phyloP scores from a whole-genome alignment of 1,284 basidiomycete genomes.

The Ganoderma boninense region DNA sequence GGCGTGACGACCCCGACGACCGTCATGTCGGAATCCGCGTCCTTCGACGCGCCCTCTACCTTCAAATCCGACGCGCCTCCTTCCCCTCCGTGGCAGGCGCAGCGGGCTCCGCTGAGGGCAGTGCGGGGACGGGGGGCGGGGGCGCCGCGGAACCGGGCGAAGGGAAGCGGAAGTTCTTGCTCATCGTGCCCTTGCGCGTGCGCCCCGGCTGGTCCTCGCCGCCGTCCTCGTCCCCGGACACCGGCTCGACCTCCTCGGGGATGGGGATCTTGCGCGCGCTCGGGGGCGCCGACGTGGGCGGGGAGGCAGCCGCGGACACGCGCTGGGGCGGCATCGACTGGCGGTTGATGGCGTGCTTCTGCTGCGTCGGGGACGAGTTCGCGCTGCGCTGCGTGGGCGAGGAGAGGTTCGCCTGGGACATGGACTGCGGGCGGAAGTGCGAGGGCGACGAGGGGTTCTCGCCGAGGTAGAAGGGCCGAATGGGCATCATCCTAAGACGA shows the following conservation, averaged over 20 bases:
- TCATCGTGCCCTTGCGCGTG: conserved; percentile 73
- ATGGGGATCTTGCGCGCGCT: conserved; percentile 49
- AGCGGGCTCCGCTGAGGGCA: conserved; percentile 24
- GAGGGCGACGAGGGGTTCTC: conserved; percentile 60
- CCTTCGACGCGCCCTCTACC: conserved; percentile 8
- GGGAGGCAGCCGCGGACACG: conserved; percentile 44
- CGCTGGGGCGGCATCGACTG: conserved; percentile 69
- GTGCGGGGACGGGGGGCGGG: conserved; percentile 32
- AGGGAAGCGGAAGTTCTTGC: conserved; percentile 80
- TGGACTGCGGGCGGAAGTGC: conserved; percentile 71
- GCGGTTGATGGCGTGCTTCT: conserved; percentile 52
- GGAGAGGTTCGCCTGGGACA: conserved; percentile 72
- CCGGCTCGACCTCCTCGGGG: conserved; percentile 59
- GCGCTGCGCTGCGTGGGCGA: conserved; percentile 49
- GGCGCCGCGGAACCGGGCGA: conserved; percentile 44
- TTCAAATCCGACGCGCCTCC: conserved; percentile 9
- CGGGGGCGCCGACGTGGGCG: conserved; percentile 41
- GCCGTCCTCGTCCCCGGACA: conserved; percentile 32
- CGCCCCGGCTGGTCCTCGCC: conserved; percentile 32
- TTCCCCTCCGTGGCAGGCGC: conserved; percentile 13
- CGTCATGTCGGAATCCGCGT: conserved; percentile 39
- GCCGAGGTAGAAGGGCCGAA: conserved; percentile 84
- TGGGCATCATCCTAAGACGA: conserved; percentile 80
- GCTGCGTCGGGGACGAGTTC: conserved; percentile 43
- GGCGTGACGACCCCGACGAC: conserved; percentile 55